Evolutionary conservation across 2,329 filamentous ascomycete genomes (phyloP).

Genomic region (Venturia asperata): DNA sequence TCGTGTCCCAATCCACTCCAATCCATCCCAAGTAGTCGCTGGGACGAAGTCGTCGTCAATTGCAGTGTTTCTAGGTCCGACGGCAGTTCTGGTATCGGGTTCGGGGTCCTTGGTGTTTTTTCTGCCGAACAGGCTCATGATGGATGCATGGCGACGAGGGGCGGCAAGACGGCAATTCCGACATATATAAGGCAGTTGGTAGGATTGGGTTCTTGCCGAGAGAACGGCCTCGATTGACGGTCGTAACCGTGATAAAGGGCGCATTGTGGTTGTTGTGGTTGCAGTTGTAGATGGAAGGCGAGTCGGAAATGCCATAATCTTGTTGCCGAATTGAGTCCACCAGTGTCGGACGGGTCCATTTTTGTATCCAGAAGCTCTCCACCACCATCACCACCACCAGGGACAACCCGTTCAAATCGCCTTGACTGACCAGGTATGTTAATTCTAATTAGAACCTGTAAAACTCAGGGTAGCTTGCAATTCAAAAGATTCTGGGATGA

Average conservation of each 20-base stretch:
- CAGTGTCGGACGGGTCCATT: neutral
- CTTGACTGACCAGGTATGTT: neutral
- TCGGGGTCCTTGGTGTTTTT: neutral
- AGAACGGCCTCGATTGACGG: neutral
- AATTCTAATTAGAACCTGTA: neutral
- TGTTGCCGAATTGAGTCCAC: neutral
- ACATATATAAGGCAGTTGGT: neutral
- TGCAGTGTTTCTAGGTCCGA: neutral
- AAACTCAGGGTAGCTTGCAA: no score
- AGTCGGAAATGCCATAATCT: neutral
- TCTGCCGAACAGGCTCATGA: neutral
- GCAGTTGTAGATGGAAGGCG: neutral
- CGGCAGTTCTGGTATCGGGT: neutral
- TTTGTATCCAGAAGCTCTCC: neutral
- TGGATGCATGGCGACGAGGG: slow-evolving; percentile 11
- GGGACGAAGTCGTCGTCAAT: neutral
- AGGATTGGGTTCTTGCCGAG: neutral
- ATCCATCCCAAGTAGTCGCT: slow-evolving; percentile 40
- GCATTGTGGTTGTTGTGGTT: slow-evolving; percentile 11
- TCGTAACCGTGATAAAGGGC: neutral
- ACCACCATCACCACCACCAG: neutral
- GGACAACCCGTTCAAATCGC: neutral
- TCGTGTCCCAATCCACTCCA: slow-evolving; percentile 49
- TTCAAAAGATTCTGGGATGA: no score
- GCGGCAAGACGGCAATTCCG: neutral